These are phyloP conservation scores for Singerocomus rubriflavus DNA, from an alignment of 1,284 basidiomycete species.

Conservation along the genomic window DNA sequence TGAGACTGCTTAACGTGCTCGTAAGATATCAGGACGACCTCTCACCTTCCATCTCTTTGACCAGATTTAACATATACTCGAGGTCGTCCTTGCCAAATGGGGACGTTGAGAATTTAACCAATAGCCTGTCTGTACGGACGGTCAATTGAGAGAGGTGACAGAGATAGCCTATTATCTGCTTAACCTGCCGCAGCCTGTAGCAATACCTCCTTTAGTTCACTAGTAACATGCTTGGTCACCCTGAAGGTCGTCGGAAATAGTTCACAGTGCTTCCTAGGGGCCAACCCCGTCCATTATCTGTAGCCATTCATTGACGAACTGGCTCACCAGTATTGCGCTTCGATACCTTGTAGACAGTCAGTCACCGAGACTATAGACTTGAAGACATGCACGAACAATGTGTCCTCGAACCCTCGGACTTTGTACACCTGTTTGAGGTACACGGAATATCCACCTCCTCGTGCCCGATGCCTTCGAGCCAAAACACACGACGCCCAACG, in stretches of 20 bases:
- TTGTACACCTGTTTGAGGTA: constrained; percentile 19
- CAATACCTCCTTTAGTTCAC: constrained; percentile 23
- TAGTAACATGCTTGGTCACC: constrained; percentile 19
- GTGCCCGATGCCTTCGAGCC: constrained; percentile 26
- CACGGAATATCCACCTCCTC: constrained; percentile 19
- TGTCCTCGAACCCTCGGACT: constrained; percentile 4
- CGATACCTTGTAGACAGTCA: constrained; percentile 22
- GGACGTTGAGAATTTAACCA: constrained; percentile 34
- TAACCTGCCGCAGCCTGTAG: constrained; percentile 31
- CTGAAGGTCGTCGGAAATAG: constrained; percentile 28
- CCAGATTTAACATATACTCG: constrained; percentile 27
- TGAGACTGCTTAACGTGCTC: background rate
- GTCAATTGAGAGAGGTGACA: background rate
- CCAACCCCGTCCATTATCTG: background rate
- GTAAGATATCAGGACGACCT: background rate
- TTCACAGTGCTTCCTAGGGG: constrained; percentile 30
- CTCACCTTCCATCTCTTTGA: constrained; percentile 29
- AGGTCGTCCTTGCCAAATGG: constrained; percentile 24
- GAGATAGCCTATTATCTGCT: background rate
- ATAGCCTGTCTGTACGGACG: constrained; percentile 21
- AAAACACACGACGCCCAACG: constrained; percentile 27
- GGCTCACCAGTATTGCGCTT: constrained; percentile 32
- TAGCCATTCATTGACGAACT: no score
- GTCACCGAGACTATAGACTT: background rate
- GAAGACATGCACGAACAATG: constrained; percentile 23